Evolutionary conservation across 1,139 yeast genomes (phyloP).

Genomic region (Geotrichum bryndzae): DNA sequence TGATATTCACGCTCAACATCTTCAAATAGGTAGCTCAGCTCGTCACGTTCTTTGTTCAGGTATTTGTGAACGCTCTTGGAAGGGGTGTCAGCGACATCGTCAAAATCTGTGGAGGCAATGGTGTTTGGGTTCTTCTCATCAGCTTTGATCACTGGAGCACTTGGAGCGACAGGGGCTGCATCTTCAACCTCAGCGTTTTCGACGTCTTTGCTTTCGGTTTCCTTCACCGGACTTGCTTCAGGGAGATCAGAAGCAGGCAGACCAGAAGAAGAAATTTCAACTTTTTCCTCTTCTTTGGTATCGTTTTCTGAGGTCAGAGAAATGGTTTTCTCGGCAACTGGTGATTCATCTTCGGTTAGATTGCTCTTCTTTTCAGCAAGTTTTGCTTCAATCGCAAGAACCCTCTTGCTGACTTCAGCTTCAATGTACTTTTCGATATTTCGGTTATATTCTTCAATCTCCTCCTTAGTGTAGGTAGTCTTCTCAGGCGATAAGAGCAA

Average conservation of each 20-base stretch:
- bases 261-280: neutral
- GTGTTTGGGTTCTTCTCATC: neutral
- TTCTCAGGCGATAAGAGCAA: neutral
- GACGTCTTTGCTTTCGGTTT: neutral
- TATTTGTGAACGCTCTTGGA: constrained; percentile 7
- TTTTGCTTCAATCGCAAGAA: neutral
- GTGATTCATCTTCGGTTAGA: neutral
- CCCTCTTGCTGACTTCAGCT: neutral
- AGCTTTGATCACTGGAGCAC: neutral
- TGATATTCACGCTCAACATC: constrained; percentile 1
- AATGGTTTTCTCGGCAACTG: neutral
- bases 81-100: neutral
- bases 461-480: neutral
- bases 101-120: neutral
- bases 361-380: neutral
- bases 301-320: neutral
- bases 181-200: neutral
- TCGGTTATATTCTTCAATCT: neutral
- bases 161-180: neutral
- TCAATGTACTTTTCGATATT: neutral
- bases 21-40: neutral
- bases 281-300: neutral
- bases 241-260: neutral
- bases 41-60: constrained; percentile 4
- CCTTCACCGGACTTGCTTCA: neutral